Conservation (phyloP, 257 asterid genomes). For the Linderniella brevidens region DNA sequence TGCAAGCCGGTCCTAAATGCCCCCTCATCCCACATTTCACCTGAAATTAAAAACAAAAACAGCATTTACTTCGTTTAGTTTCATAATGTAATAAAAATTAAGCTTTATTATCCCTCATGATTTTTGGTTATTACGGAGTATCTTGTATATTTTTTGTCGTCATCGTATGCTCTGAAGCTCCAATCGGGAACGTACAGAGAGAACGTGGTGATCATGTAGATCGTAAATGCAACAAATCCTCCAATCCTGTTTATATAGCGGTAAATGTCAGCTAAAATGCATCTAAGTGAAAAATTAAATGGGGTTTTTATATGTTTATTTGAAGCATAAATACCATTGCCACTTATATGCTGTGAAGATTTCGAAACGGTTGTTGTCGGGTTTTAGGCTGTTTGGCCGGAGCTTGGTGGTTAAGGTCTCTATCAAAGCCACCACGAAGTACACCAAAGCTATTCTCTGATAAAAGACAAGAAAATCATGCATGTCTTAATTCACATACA, state of each 20-base stretch:
- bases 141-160: slow-evolving; percentile 15
- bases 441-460: slow-evolving; percentile 90
- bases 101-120: no score
- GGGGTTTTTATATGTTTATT: no score
- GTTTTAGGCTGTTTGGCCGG: slow-evolving; percentile 33
- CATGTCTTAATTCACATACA: neutral
- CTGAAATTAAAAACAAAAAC: slow-evolving; percentile 12
- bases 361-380: slow-evolving; percentile 30
- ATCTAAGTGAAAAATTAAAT: no score
- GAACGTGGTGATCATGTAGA: slow-evolving; percentile 52
- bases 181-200: slow-evolving; percentile 72
- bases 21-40: slow-evolving; percentile 95
- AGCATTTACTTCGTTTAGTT: neutral
- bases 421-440: slow-evolving; percentile 56
- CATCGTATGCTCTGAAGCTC: slow-evolving; percentile 25
- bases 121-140: slow-evolving; percentile 24
- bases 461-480: slow-evolving; percentile 2
- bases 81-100: no score
- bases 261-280: neutral
- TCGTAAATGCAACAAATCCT: slow-evolving; percentile 45
- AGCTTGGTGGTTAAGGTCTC: slow-evolving; percentile 58
- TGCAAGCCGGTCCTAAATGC: slow-evolving; percentile 81
- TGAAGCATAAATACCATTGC: slow-evolving; percentile 59
- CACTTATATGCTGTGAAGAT: slow-evolving; percentile 69
- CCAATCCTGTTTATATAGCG: slow-evolving; percentile 38